Evolutionary conservation across 768 basidiomycete species (phyloP).

Genomic region (Leccinum broughii): DNA sequence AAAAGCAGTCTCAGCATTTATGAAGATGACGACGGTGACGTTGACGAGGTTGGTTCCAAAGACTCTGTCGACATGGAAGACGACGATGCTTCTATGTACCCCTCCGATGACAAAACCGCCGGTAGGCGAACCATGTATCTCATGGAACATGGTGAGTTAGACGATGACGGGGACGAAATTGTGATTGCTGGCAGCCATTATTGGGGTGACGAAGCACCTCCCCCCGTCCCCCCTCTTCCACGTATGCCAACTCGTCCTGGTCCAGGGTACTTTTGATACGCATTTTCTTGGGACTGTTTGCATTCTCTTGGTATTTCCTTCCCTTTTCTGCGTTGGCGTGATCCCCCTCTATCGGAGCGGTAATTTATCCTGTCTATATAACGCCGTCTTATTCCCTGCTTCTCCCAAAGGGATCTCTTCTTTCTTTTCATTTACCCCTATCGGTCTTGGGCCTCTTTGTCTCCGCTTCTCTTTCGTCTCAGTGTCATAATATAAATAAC

Average conservation of each 20-base stretch:
- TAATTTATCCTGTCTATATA: conserved; percentile 36
- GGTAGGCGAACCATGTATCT: conserved; percentile 38
- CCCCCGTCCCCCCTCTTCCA: conserved; percentile 25
- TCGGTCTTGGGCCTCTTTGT: conserved; percentile 14
- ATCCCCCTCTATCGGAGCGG: conserved; percentile 1
- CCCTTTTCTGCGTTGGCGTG: conserved; percentile 2
- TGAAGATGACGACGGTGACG: conserved; percentile 27
- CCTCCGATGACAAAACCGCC: conserved; percentile 34
- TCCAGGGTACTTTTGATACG: conserved; percentile 30
- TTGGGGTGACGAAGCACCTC: conserved; percentile 21
- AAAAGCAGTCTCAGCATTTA: conserved; percentile 18
- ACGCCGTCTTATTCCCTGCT: conserved; percentile 11
- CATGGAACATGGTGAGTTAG: conserved; percentile 27
- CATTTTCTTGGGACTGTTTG: conserved; percentile 9
- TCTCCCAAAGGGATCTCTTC: not conserved
- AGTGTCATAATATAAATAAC: not conserved
- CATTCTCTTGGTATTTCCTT: conserved; percentile 11
- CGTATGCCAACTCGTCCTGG: conserved; percentile 19
- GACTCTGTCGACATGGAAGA: conserved; percentile 20
- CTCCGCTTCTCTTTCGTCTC: conserved; percentile 5
- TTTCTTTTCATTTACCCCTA: conserved; percentile 6
- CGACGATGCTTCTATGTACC: conserved; percentile 33
- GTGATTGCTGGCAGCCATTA: conserved; percentile 21
- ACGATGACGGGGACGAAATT: conserved; percentile 25
- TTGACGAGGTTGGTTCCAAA: conserved; percentile 15